Evolutionary conservation across 202 grass and related monocot genomes (phyloP), one percentile per base, ranked within the genome.

Genomic region (Digitaria exilis): DNA sequence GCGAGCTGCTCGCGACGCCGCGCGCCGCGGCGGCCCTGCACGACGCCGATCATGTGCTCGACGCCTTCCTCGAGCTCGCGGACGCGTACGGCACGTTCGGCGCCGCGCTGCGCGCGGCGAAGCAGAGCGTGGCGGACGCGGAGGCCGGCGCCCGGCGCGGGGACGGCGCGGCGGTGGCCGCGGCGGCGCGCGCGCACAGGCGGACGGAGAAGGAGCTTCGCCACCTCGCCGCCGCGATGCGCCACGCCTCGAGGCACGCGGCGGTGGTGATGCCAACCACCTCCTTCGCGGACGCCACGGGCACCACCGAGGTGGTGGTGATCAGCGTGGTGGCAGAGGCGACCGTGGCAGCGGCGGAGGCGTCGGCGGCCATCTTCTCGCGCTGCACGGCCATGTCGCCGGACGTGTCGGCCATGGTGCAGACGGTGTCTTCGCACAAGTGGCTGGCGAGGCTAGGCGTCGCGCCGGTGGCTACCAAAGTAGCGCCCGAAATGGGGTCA

Each of bases 201-300:
- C 82, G 70, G 30, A n/a, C n/a, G 2, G 88, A 92, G 71, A 94
- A 91, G 76, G 94, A 94, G 44, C 60, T 97, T 48, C 73, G 51
- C 64, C 88, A 7, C 34, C 82, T 97, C 54, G 75, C 80, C n/a
- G 7, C 41, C 16, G 12, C 58, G 3, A 86, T 91, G 69, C 79
- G 85, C 1, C 84, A 84, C 12, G 63, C 75, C 17, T 51, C 45
- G 69, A 51, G 45, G 69, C 26, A 9, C 17, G 44, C 44, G 44
- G 44, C 7, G 44, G 8, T 0, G 19, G 19, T 9, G 3, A 0
- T 0, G 42, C 12, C 26, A 7, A 14, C 17, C 14, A 13, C 15
- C 60, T 19, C 5, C 42, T 11, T 3, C 15, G 6, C 25, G 4
- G 45, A 50, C 37, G 4, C 58, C 17, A 54, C n/a, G 2, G 78